These are phyloP conservation scores for Alternaria triticina DNA, from an alignment of 2,329 filamentous ascomycete genomes.

Conservation along the genomic window DNA sequence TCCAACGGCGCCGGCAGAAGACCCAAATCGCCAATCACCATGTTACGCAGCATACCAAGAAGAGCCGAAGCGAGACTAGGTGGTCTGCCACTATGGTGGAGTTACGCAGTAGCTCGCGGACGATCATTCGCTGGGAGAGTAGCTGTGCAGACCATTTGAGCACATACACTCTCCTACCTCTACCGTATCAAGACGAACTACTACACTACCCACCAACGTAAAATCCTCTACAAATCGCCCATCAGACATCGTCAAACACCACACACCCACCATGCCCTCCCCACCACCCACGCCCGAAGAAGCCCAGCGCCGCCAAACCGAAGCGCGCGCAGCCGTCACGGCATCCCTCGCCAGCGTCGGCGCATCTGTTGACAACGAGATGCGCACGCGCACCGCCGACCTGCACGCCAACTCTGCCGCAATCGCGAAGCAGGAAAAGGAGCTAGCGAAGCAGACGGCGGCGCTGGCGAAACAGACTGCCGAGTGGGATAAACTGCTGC, in stretches of 20 bases:
- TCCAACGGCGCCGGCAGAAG: background rate
- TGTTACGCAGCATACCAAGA: background rate
- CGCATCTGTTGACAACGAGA: conserved; percentile 71
- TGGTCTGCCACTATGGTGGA: background rate
- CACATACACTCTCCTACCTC: background rate
- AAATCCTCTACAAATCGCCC: background rate
- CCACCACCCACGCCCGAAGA: conserved; percentile 26
- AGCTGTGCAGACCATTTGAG: conserved; percentile 4
- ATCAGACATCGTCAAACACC: background rate
- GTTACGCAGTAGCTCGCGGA: background rate
- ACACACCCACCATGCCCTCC: conserved; percentile 34
- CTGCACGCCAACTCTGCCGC: conserved; percentile 73
- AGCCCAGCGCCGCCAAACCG: conserved; percentile 48
- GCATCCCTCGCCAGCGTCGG: conserved; percentile 63
- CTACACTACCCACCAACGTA: background rate
- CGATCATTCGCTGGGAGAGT: conserved; percentile 10
- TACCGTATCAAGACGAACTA: background rate
- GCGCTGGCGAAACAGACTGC: conserved; percentile 69
- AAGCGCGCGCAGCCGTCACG: conserved; percentile 59
- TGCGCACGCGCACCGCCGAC: conserved; percentile 70
- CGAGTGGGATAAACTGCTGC: conserved; percentile 68
- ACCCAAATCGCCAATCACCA: conserved; percentile 8
- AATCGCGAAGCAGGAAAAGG: conserved; percentile 71
- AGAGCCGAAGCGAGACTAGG: background rate
- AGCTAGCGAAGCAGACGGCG: conserved; percentile 66